These are phyloP conservation scores for Trichosporon sp. DNA, from an alignment of 1,284 basidiomycete species.

Conservation along the genomic window DNA sequence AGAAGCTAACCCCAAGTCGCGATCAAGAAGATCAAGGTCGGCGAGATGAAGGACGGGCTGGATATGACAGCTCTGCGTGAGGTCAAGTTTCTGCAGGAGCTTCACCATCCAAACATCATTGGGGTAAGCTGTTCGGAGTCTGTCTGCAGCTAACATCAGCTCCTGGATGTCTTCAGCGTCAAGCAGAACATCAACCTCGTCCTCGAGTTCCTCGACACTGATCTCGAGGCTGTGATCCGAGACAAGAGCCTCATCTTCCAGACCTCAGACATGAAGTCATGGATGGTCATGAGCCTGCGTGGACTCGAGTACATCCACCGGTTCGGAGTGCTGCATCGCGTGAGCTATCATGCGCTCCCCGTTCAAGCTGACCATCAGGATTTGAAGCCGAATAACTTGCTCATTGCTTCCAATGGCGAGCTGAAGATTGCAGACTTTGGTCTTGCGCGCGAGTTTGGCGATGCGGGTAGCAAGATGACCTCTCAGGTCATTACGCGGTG, in stretches of 20 bases:
- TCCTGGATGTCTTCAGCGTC: slow-evolving; percentile 94
- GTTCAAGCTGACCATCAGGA: slow-evolving; percentile 58
- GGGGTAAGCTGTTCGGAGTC: slow-evolving; percentile 54
- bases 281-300: slow-evolving; percentile 97
- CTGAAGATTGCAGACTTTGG: slow-evolving; percentile 99
- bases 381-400: slow-evolving; percentile 96
- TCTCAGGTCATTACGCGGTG: slow-evolving; percentile 94
- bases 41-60: slow-evolving; percentile 93
- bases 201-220: slow-evolving; percentile 94
- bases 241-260: slow-evolving; percentile 86
- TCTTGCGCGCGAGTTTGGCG: slow-evolving; percentile 81
- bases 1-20: slow-evolving; percentile 58
- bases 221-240: slow-evolving; percentile 94
- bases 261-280: slow-evolving; percentile 94
- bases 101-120: slow-evolving; percentile 92
- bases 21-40: slow-evolving; percentile 97
- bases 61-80: slow-evolving; percentile 99
- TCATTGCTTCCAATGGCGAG: slow-evolving; percentile 82
- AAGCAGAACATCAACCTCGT: slow-evolving; percentile 96
- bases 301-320: slow-evolving; percentile 96
- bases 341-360: slow-evolving; percentile 43
- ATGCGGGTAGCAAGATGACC: slow-evolving; percentile 89
- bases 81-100: slow-evolving; percentile 91
- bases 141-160: slow-evolving; percentile 51
- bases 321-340: slow-evolving; percentile 88